A percentile compares a stretch with the other conserved stretches of the same genome.
phyloP scores from a whole-genome alignment of 2,329 filamentous ascomycete genomes.

The Pseudogymnoascus sp. region DNA sequence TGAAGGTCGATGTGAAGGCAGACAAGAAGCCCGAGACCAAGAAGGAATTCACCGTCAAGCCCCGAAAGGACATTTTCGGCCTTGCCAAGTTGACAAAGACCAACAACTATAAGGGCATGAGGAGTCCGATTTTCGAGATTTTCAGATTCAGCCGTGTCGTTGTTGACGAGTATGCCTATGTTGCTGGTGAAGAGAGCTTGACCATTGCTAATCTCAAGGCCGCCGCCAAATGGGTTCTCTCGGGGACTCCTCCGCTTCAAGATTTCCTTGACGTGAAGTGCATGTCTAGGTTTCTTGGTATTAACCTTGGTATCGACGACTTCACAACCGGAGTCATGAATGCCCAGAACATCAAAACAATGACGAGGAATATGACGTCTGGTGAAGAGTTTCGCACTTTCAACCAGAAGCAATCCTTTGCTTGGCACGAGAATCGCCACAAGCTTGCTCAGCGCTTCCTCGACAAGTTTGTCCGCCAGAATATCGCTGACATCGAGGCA shows the following conservation, averaged over 20 bases:
- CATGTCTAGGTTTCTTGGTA: conserved; percentile 46
- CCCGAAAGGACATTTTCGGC: not conserved
- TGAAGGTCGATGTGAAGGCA: not conserved
- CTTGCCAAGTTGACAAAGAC: conserved; percentile 9
- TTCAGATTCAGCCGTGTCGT: conserved; percentile 53
- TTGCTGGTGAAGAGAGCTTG: conserved; percentile 29
- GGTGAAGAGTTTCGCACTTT: conserved; percentile 49
- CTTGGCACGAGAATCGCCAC: conserved; percentile 44
- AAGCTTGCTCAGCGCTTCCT: conserved; percentile 46
- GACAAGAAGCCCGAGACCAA: not conserved
- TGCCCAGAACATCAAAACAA: conserved; percentile 35
- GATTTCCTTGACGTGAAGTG: conserved; percentile 51
- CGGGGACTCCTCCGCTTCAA: conserved; percentile 50
- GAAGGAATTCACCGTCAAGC: not conserved
- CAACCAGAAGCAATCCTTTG: conserved; percentile 38
- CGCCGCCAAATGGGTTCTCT: conserved; percentile 45
- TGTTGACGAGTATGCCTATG: conserved; percentile 57
- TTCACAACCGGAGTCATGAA: conserved; percentile 35
- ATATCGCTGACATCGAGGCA: conserved; percentile 35
- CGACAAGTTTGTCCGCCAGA: conserved; percentile 32
- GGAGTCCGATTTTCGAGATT: conserved; percentile 42
- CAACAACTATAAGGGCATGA: conserved; percentile 24
- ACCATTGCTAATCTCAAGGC: conserved; percentile 35
- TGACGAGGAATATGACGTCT: conserved; percentile 35
- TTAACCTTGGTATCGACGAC: conserved; percentile 46